These are phyloP conservation scores for Entrophospora sp. DNA, from an alignment of 192 early-diverging fungal species.

Conservation along the genomic window DNA sequence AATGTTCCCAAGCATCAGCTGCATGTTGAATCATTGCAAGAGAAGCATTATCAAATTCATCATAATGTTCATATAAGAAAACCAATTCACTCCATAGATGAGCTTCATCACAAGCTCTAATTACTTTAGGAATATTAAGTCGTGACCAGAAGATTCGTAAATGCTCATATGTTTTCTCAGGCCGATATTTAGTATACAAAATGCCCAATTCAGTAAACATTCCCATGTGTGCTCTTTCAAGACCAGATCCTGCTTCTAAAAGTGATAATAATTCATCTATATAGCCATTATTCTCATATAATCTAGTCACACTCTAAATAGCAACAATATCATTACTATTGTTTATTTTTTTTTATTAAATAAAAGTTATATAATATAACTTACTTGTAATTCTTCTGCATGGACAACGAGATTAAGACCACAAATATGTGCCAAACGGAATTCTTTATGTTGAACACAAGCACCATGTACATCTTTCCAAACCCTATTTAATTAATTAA, in stretches of 20 bases:
- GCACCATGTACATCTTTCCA: conserved; percentile 99
- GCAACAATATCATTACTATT: background rate
- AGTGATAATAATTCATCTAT: conserved; percentile 86
- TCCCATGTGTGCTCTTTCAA: conserved; percentile 99
- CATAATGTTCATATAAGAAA: conserved; percentile 97
- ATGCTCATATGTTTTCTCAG: conserved; percentile 95
- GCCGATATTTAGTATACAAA: conserved; percentile 92
- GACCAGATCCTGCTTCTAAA: conserved; percentile 89
- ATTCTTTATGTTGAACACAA: conserved; percentile 91
- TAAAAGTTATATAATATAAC: too few species aligned
- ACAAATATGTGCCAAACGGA: conserved; percentile 96
- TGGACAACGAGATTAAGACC: conserved; percentile 94
- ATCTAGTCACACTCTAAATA: conserved; percentile 55
- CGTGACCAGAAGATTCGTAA: conserved; percentile 94
- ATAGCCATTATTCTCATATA: conserved; percentile 84
- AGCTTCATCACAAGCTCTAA: conserved; percentile 82
- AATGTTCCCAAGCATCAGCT: conserved; percentile 93
- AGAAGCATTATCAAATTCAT: conserved; percentile 97
- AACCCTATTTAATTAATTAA: too few species aligned
- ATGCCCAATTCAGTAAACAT: conserved; percentile 99
- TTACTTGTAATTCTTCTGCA: conserved; percentile 84
- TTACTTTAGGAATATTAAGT: conserved; percentile 99
- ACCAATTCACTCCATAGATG: conserved; percentile 97
- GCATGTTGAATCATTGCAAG: conserved; percentile 94
- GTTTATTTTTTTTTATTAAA: too few species aligned